Base-by-base conservation (phyloP, 495 filamentous ascomycete species). In the Lasiosphaeria ovina region DNA sequence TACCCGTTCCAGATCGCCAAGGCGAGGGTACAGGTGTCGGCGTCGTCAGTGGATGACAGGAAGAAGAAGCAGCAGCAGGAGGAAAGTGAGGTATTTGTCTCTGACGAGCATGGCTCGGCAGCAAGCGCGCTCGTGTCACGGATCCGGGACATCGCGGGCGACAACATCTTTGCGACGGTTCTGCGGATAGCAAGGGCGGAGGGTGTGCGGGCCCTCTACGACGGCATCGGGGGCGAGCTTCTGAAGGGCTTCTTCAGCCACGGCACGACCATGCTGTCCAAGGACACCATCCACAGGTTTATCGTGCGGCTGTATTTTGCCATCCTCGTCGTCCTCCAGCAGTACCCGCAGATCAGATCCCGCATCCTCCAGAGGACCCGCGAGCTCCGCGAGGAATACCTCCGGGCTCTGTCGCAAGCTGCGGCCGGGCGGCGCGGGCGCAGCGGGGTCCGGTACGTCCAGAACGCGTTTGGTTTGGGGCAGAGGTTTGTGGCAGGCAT, bases 1-100 rank as follows among this genome's bases (percentile, higher is more conserved):
- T 97, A 96, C 72, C 93, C 93, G 0, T 87, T 96, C 72, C 87
- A 88, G 12, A 83, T 92, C 24, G 92, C 91, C 24, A 91, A 92
- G 71, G 85, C 89, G 0, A 77, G 92, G 50, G 78, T 89, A 1
- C 90, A 95, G 72, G 80, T 84, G 14, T 72, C 76, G 48, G 64
- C 69, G 4, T 55, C 68, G 14, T 62, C 62, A 5, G 45, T 55
- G 51, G 59, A 62, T 40, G 8, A 42, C 14, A 8, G 7, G 35
- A 55, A 49, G 34, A 49, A 6, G 44, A 40, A 36, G 52, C n/a
- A 42, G 1, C 11, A 32, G 35, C 51, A 38, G 35, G 31, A 32
- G 8, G 9, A 44, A 24, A 33, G 9, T 9, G 35, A 33, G 4
- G 36, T 5, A 0, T 3, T 2, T 38, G 12, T 2, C 34, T 6